Evolutionary conservation across 139 green algal genomes (phyloP).

Genomic region (Micractinium sp.): DNA sequence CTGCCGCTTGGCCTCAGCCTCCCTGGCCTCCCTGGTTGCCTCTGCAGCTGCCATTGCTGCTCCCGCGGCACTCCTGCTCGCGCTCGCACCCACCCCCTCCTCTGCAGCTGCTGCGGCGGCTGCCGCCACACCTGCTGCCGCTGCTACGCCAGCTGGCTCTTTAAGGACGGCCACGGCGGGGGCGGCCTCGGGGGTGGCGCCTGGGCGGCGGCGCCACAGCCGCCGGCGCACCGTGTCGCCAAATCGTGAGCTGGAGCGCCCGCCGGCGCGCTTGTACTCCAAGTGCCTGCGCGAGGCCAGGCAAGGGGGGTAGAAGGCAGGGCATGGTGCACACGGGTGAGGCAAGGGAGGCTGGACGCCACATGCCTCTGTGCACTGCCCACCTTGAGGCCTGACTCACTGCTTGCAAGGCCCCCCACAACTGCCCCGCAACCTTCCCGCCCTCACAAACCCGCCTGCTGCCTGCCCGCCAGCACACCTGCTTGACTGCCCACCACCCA

Average conservation of each 20-base stretch:
- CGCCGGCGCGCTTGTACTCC: conserved; percentile 54
- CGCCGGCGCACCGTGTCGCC: conserved; percentile 54
- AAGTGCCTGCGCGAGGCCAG: conserved; percentile 53
- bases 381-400: too few species aligned
- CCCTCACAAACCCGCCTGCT: too few species aligned
- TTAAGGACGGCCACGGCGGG: not conserved
- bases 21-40: conserved; percentile 10
- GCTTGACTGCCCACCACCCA: too few species aligned
- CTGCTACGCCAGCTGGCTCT: not conserved
- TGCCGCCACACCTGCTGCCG: conserved; percentile 30
- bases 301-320: not conserved
- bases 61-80: not conserved
- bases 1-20: conserved; percentile 47
- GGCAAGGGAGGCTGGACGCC: too few species aligned
- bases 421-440: too few species aligned
- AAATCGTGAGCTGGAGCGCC: conserved; percentile 46
- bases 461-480: too few species aligned
- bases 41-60: not conserved
- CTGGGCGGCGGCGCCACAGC: conserved; percentile 26
- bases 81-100: not conserved
- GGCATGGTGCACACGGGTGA: not conserved
- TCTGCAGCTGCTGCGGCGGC: not conserved
- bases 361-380: too few species aligned
- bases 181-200: not conserved
- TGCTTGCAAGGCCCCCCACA: too few species aligned